A percentile compares a stretch with the other conserved stretches of the same genome.
Evolutionary conservation across 2,329 filamentous ascomycete species (phyloP).

Genomic region (Gaeumannomyces tritici): DNA sequence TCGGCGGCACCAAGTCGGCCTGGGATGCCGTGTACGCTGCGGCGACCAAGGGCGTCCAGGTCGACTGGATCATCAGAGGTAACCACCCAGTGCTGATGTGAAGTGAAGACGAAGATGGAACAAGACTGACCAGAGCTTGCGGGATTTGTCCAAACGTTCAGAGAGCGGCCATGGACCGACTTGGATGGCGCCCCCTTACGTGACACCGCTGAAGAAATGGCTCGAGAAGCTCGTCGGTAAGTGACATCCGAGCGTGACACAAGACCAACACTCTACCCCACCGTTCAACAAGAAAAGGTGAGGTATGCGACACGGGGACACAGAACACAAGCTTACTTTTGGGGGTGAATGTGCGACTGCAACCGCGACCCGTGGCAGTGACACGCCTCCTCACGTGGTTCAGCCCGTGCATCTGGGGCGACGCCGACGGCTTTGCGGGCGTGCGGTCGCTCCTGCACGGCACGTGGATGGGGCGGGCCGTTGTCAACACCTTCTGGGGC

Average conservation of each 20-base stretch:
- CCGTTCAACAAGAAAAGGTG: too few species aligned
- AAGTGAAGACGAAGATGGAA: too few species aligned
- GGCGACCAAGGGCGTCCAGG: constrained; percentile 41
- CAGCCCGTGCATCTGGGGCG: constrained; percentile 64
- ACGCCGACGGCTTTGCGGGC: constrained; percentile 47
- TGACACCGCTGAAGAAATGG: constrained; percentile 59
- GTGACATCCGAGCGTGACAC: constrained; percentile 8
- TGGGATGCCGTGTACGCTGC: constrained; percentile 57
- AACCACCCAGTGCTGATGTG: constrained; percentile 5
- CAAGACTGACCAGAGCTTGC: background rate
- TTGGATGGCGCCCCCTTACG: constrained; percentile 49
- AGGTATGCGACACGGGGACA: too few species aligned
- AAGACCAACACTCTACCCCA: too few species aligned
- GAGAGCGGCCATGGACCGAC: constrained; percentile 45
- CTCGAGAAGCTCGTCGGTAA: constrained; percentile 55
- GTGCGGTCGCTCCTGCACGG: constrained; percentile 47
- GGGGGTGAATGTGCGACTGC: background rate
- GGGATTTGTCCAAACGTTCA: background rate
- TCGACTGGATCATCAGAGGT: constrained; percentile 52
- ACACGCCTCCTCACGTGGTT: constrained; percentile 65
- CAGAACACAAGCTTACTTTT: background rate
- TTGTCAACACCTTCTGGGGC: constrained; percentile 49
- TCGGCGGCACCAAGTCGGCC: constrained; percentile 55
- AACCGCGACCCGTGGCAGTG: constrained; percentile 16
- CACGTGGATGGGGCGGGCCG: constrained; percentile 42